phyloP scores from a whole-genome alignment of 306 rosid genomes.

The Lablab purpureus region DNA sequence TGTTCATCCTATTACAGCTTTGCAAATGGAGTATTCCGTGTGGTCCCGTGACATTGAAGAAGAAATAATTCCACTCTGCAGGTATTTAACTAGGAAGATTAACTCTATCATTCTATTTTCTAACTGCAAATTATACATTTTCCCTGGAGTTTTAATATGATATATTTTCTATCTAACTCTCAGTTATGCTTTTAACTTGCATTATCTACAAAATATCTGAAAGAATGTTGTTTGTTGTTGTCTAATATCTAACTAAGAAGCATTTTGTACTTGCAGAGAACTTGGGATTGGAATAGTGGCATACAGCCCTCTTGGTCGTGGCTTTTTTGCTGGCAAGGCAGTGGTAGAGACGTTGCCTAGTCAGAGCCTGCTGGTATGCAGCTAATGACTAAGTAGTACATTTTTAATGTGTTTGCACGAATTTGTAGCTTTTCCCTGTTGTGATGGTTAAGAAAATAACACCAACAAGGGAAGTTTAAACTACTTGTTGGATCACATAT shows the following conservation, averaged over 20 bases:
- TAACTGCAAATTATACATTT: background rate
- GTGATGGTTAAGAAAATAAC: constrained; percentile 9
- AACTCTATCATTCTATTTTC: background rate
- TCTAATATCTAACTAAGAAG: constrained; percentile 15
- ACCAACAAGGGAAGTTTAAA: background rate
- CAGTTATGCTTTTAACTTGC: constrained; percentile 10
- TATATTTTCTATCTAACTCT: background rate
- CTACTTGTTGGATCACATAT: constrained; percentile 1
- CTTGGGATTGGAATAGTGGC: constrained; percentile 80
- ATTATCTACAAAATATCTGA: background rate
- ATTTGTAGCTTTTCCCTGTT: constrained; percentile 16
- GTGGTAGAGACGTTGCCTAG: constrained; percentile 61
- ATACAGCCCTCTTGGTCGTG: constrained; percentile 79
- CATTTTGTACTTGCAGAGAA: constrained; percentile 51
- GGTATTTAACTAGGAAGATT: constrained; percentile 46
- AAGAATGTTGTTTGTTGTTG: background rate
- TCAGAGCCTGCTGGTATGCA: constrained; percentile 65
- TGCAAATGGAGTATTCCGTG: constrained; percentile 78
- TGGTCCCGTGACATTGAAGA: constrained; percentile 74
- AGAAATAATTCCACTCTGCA: constrained; percentile 72
- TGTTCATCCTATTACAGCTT: constrained; percentile 81
- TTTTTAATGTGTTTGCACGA: constrained; percentile 18
- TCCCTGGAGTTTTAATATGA: background rate
- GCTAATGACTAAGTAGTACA: constrained; percentile 14
- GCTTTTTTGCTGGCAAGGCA: constrained; percentile 80